Conservation (phyloP, 805 yeast species). For the Schizosaccharomyces cryophilus region DNA sequence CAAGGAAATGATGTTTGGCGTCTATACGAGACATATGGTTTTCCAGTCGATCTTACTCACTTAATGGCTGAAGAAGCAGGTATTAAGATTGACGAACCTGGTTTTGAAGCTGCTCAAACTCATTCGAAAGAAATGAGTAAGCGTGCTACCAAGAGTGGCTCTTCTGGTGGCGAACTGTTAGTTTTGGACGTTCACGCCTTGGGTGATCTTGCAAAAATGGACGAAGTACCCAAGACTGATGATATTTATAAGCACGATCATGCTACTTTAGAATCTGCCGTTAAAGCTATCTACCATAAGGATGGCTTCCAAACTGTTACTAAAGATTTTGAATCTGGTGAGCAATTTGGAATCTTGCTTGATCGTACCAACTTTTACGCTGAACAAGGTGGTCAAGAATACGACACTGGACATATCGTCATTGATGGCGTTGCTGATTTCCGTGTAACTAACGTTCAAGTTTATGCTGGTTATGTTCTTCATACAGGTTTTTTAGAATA, state of each 20-base stretch:
- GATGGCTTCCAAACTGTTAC: conserved; percentile 28
- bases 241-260: conserved; percentile 53
- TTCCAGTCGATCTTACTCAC: conserved; percentile 94
- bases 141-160: conserved; percentile 42
- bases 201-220: conserved; percentile 33
- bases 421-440: conserved; percentile 74
- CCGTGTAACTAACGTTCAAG: conserved; percentile 74
- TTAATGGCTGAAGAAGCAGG: conserved; percentile 98
- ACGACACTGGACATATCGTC: conserved; percentile 77
- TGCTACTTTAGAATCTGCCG: conserved; percentile 41
- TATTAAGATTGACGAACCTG: conserved; percentile 71
- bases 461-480: conserved; percentile 79
- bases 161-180: conserved; percentile 29
- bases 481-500: conserved; percentile 75
- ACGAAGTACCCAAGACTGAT: conserved; percentile 53
- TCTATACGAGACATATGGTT: conserved; percentile 91
- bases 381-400: conserved; percentile 98
- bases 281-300: conserved; percentile 42
- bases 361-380: conserved; percentile 91
- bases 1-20: conserved; percentile 96
- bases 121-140: conserved; percentile 89
- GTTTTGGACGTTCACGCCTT: conserved; percentile 82
- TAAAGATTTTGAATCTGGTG: conserved; percentile 19
- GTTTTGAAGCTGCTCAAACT: conserved; percentile 70
- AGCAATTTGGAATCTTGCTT: conserved; percentile 55